phyloP scores from a whole-genome alignment of 106 monocot species.

The Amphibolis antarctica region DNA sequence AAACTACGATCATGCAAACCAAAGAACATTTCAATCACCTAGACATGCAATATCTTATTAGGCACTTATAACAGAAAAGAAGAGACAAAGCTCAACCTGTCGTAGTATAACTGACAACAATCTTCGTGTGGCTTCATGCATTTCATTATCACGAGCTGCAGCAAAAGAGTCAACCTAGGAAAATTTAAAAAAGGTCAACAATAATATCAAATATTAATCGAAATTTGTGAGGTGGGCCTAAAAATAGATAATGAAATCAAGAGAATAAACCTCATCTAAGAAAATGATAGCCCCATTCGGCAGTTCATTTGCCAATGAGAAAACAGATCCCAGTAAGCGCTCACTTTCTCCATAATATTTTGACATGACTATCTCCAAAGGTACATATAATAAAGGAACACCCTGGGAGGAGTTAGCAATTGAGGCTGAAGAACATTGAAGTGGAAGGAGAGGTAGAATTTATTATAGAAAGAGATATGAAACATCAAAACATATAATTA shows the following conservation, averaged over 20 bases:
- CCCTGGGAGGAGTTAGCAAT: slow-evolving; percentile 27
- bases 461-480: no score
- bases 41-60: no score
- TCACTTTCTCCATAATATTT: slow-evolving; percentile 99
- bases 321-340: slow-evolving; percentile 69
- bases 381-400: slow-evolving; percentile 89
- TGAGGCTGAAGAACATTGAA: neutral
- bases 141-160: slow-evolving; percentile 76
- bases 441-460: neutral
- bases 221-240: no score
- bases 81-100: slow-evolving; percentile 31
- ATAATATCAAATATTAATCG: no score
- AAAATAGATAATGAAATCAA: neutral
- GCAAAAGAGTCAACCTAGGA: slow-evolving; percentile 91
- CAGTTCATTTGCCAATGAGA: slow-evolving; percentile 85
- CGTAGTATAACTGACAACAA: slow-evolving; percentile 88
- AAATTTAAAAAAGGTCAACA: neutral
- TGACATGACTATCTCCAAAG: slow-evolving; percentile 88
- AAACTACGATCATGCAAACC: no score
- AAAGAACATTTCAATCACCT: no score
- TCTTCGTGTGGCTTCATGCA: slow-evolving; percentile 98
- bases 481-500: no score
- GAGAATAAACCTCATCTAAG: slow-evolving; percentile 62
- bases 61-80: neutral
- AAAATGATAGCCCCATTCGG: slow-evolving; percentile 88